Percentiles rank a stretch among this genome's conserved stretches.
Evolutionary conservation across 1,139 yeast species (phyloP).

Genomic region (Hemisphaericaspora xylofermentans): DNA sequence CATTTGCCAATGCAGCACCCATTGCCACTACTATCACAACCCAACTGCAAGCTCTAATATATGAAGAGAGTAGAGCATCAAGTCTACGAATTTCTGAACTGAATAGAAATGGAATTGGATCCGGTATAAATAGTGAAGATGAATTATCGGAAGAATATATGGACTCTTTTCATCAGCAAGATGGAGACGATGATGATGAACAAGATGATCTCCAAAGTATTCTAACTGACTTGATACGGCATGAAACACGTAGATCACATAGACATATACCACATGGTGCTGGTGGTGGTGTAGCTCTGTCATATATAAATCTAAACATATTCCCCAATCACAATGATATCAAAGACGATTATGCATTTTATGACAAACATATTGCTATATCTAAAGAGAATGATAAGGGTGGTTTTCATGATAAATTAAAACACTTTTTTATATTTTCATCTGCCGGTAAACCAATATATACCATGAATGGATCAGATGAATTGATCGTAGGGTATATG

Average conservation of each 20-base stretch:
- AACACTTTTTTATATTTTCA: conserved; percentile 82
- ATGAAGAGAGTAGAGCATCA: conserved; percentile 1
- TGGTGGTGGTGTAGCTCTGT: too few species aligned
- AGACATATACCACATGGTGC: neutral
- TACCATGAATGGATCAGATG: conserved; percentile 75
- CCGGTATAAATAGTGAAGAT: neutral
- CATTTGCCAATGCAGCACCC: conserved; percentile 1
- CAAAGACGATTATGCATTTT: conserved; percentile 17
- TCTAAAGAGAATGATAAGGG: conserved; percentile 25
- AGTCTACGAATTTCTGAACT: neutral
- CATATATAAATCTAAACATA: conserved; percentile 11
- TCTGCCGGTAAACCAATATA: conserved; percentile 93
- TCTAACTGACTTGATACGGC: conserved; percentile 25
- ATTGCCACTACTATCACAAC: neutral
- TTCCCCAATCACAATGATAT: conserved; percentile 5
- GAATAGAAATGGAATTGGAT: neutral
- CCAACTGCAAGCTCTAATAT: neutral
- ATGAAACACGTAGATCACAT: conserved; percentile 8
- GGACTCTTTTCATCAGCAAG: neutral
- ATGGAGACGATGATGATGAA: neutral
- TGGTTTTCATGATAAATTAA: conserved; percentile 45
- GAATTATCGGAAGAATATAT: neutral
- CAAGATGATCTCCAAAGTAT: conserved; percentile 27
- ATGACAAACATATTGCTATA: conserved; percentile 16
- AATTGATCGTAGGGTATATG: conserved; percentile 67